phyloP scores from a whole-genome alignment of 2,329 filamentous ascomycete genomes.

The Penicillium sp. region DNA sequence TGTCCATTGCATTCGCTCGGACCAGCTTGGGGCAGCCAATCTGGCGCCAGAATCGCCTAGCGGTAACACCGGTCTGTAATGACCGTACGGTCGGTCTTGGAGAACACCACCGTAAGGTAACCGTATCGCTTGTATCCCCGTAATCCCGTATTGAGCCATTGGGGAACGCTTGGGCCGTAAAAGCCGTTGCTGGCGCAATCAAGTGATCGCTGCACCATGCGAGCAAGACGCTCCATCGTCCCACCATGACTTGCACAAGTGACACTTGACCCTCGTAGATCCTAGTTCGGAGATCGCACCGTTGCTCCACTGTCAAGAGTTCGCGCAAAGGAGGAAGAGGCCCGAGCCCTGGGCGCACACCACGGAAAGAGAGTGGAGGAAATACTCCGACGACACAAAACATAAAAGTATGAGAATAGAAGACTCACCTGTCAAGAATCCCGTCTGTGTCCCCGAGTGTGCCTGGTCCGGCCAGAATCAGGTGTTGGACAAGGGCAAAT shows the following conservation, averaged over 20 bases:
- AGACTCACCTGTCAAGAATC: conserved; percentile 83
- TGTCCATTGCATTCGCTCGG: conserved; percentile 17
- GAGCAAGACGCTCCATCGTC: conserved; percentile 42
- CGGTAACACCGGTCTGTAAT: conserved; percentile 24
- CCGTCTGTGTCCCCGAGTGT: conserved; percentile 73
- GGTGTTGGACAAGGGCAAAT: conserved; percentile 74
- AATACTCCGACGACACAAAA: conserved; percentile 16
- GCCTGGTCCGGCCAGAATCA: conserved; percentile 72
- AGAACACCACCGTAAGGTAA: conserved; percentile 28
- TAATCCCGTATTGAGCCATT: neutral
- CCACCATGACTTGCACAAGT: conserved; percentile 29
- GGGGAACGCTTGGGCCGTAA: neutral
- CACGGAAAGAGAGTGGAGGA: conserved; percentile 11
- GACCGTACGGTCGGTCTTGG: conserved; percentile 23
- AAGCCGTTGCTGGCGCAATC: conserved; percentile 42
- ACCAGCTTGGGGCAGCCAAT: conserved; percentile 24
- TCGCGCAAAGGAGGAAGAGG: conserved; percentile 15
- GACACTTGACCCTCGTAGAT: conserved; percentile 34
- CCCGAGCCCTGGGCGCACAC: conserved; percentile 16
- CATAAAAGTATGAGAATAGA: conserved; percentile 20
- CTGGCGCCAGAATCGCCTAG: conserved; percentile 13
- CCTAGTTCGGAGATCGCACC: conserved; percentile 35
- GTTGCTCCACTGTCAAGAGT: conserved; percentile 32
- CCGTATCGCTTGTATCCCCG: conserved; percentile 22
- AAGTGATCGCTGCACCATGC: conserved; percentile 64